These are phyloP conservation scores for Solanum chacoense DNA, from an alignment of 305 asterid genomes.

Conservation along the genomic window DNA sequence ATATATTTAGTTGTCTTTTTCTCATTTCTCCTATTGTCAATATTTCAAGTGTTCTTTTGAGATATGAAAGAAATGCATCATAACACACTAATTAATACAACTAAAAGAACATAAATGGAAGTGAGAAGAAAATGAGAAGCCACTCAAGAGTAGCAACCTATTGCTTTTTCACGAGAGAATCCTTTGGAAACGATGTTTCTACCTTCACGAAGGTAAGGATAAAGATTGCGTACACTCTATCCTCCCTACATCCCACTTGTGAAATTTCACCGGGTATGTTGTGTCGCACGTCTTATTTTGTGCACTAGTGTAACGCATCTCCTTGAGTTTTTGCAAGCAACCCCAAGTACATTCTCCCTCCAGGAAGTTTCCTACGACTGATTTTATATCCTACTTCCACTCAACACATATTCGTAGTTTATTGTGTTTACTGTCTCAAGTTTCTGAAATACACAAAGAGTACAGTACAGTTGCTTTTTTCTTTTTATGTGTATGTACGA, in stretches of 20 bases:
- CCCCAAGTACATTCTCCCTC: background rate
- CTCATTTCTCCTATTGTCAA: background rate
- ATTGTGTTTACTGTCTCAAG: background rate
- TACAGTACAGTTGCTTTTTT: background rate
- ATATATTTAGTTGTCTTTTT: background rate
- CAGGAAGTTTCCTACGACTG: background rate
- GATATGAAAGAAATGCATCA: background rate
- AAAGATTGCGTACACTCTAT: background rate
- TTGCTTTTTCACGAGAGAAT: background rate
- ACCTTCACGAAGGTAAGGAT: background rate
- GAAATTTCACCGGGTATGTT: background rate
- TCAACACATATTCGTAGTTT: background rate
- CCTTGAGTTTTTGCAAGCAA: background rate
- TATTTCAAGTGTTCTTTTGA: background rate
- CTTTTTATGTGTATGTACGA: background rate
- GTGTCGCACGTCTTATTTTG: background rate
- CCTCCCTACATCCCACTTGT: background rate
- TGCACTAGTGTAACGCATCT: background rate
- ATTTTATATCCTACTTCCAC: background rate
- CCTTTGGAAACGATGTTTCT: background rate
- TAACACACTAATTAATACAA: background rate
- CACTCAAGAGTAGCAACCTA: background rate
- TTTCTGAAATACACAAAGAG: background rate
- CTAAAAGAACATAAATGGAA: background rate
- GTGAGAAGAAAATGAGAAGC: background rate